Conservation (phyloP, 805 yeast species). For the Metschnikowia corniflorae region DNA sequence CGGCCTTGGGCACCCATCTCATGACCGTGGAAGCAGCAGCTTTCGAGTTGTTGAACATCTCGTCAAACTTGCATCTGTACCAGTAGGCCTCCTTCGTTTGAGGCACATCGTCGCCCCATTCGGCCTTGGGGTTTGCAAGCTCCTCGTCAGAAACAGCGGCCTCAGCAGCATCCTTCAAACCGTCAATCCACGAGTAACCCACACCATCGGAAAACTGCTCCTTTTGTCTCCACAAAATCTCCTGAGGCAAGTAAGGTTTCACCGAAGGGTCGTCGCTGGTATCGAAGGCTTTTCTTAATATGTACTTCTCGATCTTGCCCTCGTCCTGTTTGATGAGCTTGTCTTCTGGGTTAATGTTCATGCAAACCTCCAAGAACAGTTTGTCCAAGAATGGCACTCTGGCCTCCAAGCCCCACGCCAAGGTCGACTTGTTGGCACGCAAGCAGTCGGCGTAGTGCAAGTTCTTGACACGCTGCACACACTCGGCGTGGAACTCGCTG, state of each 20-base stretch:
- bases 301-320: conserved; percentile 90
- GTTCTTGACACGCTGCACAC: conserved; percentile 95
- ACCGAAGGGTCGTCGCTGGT: conserved; percentile 75
- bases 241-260: conserved; percentile 90
- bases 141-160: conserved; percentile 83
- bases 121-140: conserved; percentile 84
- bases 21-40: conserved; percentile 95
- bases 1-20: conserved; percentile 99
- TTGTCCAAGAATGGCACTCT: conserved; percentile 98
- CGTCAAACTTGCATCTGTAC: conserved; percentile 97
- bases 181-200: conserved; percentile 99
- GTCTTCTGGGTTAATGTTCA: conserved; percentile 93
- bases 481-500: conserved; percentile 90
- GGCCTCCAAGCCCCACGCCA: conserved; percentile 99
- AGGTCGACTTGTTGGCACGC: conserved; percentile 98
- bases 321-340: conserved; percentile 72
- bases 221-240: conserved; percentile 98
- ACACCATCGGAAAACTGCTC: conserved; percentile 99
- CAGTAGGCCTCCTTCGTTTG: conserved; percentile 98
- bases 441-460: conserved; percentile 95
- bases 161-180: conserved; percentile 94
- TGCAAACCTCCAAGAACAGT: conserved; percentile 82
- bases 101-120: conserved; percentile 95
- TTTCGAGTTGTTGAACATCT: conserved; percentile 72
- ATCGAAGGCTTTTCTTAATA: conserved; percentile 96